Conservation (phyloP, 306 rosid genomes). For the Luffa aegyptiaca region DNA sequence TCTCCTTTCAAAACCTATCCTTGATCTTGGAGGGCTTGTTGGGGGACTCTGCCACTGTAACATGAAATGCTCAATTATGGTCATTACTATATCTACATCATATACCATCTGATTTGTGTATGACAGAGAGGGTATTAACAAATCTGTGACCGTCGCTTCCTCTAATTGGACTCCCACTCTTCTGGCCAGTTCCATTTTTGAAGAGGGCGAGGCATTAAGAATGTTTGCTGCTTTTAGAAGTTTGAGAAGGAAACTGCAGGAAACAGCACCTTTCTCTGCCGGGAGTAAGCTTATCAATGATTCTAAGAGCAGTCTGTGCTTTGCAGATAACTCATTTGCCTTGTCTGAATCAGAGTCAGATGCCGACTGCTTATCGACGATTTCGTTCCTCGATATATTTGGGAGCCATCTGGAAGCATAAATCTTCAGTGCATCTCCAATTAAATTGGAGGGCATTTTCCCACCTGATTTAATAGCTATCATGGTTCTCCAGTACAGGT, state of each 20-base stretch:
- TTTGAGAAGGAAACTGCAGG: constrained; percentile 74
- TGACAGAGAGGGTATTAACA: constrained; percentile 66
- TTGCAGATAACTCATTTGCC: constrained; percentile 42
- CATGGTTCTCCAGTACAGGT: constrained; percentile 91
- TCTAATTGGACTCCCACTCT: constrained; percentile 77
- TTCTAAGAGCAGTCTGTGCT: constrained; percentile 72
- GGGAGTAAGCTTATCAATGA: constrained; percentile 87
- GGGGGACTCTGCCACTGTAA: constrained; percentile 88
- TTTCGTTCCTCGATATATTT: constrained; percentile 39
- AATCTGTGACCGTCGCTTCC: constrained; percentile 68
- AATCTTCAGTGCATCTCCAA: constrained; percentile 82
- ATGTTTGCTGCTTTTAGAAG: constrained; percentile 83
- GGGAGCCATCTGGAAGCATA: constrained; percentile 87
- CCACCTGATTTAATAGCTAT: constrained; percentile 77
- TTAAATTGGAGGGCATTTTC: constrained; percentile 49
- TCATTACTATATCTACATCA: constrained; percentile 71
- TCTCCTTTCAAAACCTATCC: constrained; percentile 51
- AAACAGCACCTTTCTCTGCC: constrained; percentile 73
- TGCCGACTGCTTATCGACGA: constrained; percentile 16
- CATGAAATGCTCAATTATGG: constrained; percentile 54
- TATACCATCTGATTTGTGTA: constrained; percentile 30
- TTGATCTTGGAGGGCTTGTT: constrained; percentile 76
- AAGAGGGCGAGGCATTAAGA: constrained; percentile 71
- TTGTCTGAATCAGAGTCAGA: constrained; percentile 47
- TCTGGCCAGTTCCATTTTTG: constrained; percentile 73